phyloP scores from a whole-genome alignment of 352 stramenopile species.

The Globisporangium acanthophoron region DNA sequence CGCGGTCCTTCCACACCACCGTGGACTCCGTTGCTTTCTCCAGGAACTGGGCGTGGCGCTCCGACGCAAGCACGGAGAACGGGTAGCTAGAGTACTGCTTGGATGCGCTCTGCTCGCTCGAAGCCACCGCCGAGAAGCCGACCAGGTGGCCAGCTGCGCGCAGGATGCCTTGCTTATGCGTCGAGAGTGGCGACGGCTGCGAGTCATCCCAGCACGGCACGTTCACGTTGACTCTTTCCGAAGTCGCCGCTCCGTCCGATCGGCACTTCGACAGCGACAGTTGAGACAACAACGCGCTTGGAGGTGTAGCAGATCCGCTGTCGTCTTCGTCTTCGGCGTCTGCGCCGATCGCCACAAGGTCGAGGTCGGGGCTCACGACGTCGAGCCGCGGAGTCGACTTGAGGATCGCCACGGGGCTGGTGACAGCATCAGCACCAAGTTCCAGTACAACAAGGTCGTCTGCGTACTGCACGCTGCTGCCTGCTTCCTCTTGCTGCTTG shows the following conservation, averaged over 20 bases:
- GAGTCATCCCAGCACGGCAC: neutral
- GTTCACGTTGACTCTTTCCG: neutral
- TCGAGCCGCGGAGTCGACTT: neutral
- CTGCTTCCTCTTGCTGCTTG: neutral
- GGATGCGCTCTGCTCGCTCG: neutral
- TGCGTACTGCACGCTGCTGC: neutral
- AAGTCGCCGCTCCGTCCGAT: neutral
- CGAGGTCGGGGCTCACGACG: neutral
- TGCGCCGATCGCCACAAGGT: neutral
- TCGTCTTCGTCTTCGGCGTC: neutral
- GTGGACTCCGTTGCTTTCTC: conserved; percentile 1
- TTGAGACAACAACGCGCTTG: neutral
- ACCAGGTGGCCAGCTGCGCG: neutral
- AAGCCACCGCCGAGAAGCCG: neutral
- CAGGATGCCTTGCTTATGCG: neutral
- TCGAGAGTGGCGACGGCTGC: neutral
- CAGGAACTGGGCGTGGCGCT: neutral
- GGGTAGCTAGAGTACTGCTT: neutral
- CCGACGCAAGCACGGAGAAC: conserved; percentile 1
- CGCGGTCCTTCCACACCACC: neutral
- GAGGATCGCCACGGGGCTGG: neutral
- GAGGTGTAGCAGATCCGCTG: neutral
- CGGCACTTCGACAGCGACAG: neutral
- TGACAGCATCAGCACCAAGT: neutral
- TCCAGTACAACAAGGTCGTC: conserved; percentile 3